phyloP scores from a whole-genome alignment of 2,329 filamentous ascomycete genomes.

The Metarhizium guizhouense region DNA sequence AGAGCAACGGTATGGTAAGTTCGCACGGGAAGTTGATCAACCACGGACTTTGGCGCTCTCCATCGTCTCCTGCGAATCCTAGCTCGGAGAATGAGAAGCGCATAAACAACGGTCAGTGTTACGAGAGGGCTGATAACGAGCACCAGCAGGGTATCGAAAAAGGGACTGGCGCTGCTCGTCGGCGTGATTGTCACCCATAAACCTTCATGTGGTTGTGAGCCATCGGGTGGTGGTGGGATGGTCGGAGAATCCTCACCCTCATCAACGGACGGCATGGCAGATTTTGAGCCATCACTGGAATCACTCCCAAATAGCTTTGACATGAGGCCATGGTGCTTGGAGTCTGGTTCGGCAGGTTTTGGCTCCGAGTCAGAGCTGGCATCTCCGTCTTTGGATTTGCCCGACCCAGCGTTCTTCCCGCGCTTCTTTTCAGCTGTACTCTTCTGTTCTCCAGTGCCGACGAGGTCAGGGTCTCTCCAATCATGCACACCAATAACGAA shows the following conservation, averaged over 20 bases:
- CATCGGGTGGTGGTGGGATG: conserved; percentile 1
- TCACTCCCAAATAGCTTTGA: conserved; percentile 42
- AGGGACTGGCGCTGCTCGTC: conserved; percentile 79
- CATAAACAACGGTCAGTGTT: conserved; percentile 87
- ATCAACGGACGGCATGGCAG: conserved; percentile 16
- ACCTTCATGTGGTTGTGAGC: conserved; percentile 44
- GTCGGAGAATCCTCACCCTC: conserved; percentile 9
- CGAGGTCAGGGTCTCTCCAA: conserved; percentile 66
- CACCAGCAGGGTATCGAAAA: conserved; percentile 93
- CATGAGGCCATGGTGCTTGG: conserved; percentile 29
- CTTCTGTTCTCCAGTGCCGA: conserved; percentile 9
- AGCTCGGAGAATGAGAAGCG: conserved; percentile 75
- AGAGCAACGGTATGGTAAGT: conserved; percentile 82
- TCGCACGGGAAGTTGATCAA: conserved; percentile 87
- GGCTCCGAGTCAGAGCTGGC: not conserved
- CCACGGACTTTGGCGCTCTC: conserved; percentile 95
- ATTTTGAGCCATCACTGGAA: conserved; percentile 12
- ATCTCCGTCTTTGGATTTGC: conserved; percentile 1
- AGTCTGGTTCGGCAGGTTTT: conserved; percentile 22
- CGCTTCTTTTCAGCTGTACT: conserved; percentile 2
- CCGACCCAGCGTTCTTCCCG: not conserved
- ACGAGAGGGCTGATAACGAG: conserved; percentile 91
- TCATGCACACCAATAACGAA: conserved; percentile 82
- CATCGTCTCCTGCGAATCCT: conserved; percentile 83
- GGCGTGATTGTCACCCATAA: conserved; percentile 96